phyloP scores from a whole-genome alignment of 371 early-diverging fungal genomes.

The Mortierella sp. region DNA sequence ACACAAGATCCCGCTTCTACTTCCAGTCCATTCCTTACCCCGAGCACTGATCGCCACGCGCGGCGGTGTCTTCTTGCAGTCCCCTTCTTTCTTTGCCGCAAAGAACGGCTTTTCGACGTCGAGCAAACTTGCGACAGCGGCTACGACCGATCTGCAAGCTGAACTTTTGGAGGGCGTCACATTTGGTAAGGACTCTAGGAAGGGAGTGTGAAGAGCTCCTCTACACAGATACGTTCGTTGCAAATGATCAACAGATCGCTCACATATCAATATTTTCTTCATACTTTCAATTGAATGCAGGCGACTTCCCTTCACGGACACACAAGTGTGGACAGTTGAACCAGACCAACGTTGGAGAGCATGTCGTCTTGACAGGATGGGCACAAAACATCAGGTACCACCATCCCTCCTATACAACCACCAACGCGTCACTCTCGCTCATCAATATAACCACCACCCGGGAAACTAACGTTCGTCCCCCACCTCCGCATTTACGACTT shows the following conservation, averaged over 20 bases:
- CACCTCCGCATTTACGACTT: not conserved
- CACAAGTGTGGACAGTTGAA: constrained; percentile 80
- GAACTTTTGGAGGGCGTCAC: constrained; percentile 45
- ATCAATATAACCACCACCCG: not conserved
- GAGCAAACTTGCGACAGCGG: not conserved
- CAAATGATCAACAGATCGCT: not conserved
- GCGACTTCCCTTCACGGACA: constrained; percentile 69
- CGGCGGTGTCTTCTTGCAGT: not conserved
- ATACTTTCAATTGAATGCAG: constrained; percentile 16
- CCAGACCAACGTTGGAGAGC: constrained; percentile 66
- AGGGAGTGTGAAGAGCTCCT: too few species aligned
- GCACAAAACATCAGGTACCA: constrained; percentile 75
- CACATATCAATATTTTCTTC: not conserved
- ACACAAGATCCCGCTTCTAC: not conserved
- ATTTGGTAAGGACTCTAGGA: constrained; percentile 25
- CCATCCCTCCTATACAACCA: not conserved
- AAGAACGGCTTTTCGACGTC: constrained; percentile 4
- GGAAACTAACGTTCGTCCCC: not conserved
- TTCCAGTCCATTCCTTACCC: constrained; percentile 1
- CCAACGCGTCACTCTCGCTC: not conserved
- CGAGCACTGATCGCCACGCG: constrained; percentile 6
- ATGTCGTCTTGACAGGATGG: constrained; percentile 84
- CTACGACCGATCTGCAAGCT: constrained; percentile 8
- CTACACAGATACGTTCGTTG: not conserved
- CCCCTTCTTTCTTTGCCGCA: not conserved